These are phyloP conservation scores for Mortierella sp. DNA, from an alignment of 371 early-diverging fungal genomes.

Conservation along the genomic window DNA sequence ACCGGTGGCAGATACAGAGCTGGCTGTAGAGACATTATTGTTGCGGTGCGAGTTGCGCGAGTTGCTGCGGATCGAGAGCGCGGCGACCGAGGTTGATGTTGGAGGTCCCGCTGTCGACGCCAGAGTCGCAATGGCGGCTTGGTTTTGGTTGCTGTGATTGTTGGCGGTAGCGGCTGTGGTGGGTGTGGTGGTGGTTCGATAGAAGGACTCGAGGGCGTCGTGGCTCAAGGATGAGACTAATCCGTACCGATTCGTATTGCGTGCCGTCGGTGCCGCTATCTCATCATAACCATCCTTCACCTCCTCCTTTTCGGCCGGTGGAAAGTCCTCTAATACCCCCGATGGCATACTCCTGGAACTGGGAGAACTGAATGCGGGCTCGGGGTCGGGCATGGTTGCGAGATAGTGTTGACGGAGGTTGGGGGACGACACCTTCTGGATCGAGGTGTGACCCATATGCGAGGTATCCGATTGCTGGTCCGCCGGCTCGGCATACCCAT, in stretches of 20 bases:
- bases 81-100: conserved; percentile 38
- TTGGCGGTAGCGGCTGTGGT: not conserved
- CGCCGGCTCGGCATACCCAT: not conserved
- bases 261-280: not conserved
- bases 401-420: conserved; percentile 17
- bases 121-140: not conserved
- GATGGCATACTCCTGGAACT: not conserved
- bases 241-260: conserved; percentile 23
- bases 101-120: conserved; percentile 21
- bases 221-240: conserved; percentile 25
- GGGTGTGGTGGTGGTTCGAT: conserved; percentile 1
- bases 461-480: not conserved
- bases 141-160: not conserved
- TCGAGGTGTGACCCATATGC: conserved; percentile 23
- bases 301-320: not conserved
- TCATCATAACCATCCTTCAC: not conserved
- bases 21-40: conserved; percentile 2
- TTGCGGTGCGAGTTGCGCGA: conserved; percentile 38
- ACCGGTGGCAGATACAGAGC: not conserved
- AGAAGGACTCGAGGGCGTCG: conserved; percentile 31
- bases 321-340: not conserved
- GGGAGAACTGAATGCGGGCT: not conserved
- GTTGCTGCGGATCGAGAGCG: conserved; percentile 42
- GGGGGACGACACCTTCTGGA: conserved; percentile 19
- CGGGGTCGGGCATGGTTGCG: not conserved